phyloP scores from a whole-genome alignment of 192 early-diverging fungal genomes.

The Nowakowskiella sp. region DNA sequence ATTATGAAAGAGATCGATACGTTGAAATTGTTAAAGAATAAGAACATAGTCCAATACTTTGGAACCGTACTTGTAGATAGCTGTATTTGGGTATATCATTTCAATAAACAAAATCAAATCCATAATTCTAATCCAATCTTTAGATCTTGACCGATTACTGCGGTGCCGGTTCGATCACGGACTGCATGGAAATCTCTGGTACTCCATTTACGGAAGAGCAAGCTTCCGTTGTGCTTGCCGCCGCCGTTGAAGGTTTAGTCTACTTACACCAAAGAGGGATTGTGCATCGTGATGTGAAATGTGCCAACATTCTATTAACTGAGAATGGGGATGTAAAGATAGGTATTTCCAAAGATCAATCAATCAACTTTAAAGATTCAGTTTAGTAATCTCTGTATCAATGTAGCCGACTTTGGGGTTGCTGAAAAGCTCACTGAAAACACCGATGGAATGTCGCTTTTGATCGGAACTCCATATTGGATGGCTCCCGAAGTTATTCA shows the following conservation, averaged over 20 bases:
- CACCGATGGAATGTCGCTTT: slow-evolving; percentile 4
- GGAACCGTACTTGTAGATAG: slow-evolving; percentile 24
- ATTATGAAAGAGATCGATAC: slow-evolving; percentile 41
- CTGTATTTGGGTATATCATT: slow-evolving; percentile 30
- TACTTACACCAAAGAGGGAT: slow-evolving; percentile 28
- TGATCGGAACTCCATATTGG: slow-evolving; percentile 44
- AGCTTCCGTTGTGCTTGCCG: slow-evolving; percentile 18
- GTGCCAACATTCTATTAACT: slow-evolving; percentile 31
- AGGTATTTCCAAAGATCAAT: background rate
- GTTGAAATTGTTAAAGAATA: slow-evolving; percentile 26
- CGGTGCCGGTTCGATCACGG: slow-evolving; percentile 32
- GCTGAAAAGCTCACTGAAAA: slow-evolving; percentile 21
- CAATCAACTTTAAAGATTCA: background rate
- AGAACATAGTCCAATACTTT: slow-evolving; percentile 41
- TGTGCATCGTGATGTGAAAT: slow-evolving; percentile 33
- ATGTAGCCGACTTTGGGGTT: slow-evolving; percentile 30
- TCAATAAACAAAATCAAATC: slow-evolving; percentile 4
- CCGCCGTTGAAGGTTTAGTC: slow-evolving; percentile 29
- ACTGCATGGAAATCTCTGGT: slow-evolving; percentile 28
- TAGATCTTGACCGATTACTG: slow-evolving; percentile 41
- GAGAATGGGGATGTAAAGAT: slow-evolving; percentile 17
- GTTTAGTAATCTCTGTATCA: background rate
- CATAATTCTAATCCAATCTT: background rate
- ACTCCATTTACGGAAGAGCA: slow-evolving; percentile 23
- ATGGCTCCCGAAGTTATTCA: slow-evolving; percentile 48